Conservation (phyloP, 495 filamentous ascomycete species). For the Tuber borchii region DNA sequence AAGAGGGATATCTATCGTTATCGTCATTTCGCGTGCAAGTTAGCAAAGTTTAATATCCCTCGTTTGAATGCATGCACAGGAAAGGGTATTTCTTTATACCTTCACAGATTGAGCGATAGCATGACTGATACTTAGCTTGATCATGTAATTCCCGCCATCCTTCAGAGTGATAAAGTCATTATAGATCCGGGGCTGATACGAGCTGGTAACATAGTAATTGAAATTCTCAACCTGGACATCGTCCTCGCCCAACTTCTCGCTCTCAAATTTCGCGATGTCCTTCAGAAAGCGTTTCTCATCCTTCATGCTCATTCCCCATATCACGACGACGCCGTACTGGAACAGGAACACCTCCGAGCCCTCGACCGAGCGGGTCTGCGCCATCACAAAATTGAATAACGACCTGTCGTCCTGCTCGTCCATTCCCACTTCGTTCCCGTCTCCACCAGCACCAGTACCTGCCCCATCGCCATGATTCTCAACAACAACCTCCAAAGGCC, state of each 20-base stretch:
- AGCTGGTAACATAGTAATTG: slow-evolving; percentile 96
- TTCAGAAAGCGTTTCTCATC: slow-evolving; percentile 85
- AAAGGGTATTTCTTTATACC: slow-evolving; percentile 45
- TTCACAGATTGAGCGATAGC: slow-evolving; percentile 90
- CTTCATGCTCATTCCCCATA: slow-evolving; percentile 88
- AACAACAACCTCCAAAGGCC: slow-evolving; percentile 34
- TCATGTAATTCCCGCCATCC: slow-evolving; percentile 94
- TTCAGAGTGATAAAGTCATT: slow-evolving; percentile 95
- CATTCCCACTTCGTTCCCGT: slow-evolving; percentile 10
- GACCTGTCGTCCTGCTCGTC: slow-evolving; percentile 38
- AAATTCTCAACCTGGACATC: slow-evolving; percentile 94
- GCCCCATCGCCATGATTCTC: slow-evolving; percentile 32
- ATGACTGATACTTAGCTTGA: slow-evolving; percentile 92
- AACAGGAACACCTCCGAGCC: slow-evolving; percentile 93
- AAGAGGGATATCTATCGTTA: slow-evolving; percentile 77
- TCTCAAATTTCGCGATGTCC: slow-evolving; percentile 92
- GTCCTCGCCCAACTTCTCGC: slow-evolving; percentile 76
- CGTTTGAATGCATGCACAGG: neutral
- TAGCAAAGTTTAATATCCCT: neutral
- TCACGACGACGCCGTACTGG: slow-evolving; percentile 99
- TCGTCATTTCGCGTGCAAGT: slow-evolving; percentile 17
- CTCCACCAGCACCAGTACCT: slow-evolving; percentile 18
- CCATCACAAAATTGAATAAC: slow-evolving; percentile 36
- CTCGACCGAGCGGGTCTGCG: slow-evolving; percentile 53
- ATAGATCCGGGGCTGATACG: slow-evolving; percentile 97